phyloP scores from a whole-genome alignment of 2,329 filamentous ascomycete species.

The Ophiocordyceps sinensis region DNA sequence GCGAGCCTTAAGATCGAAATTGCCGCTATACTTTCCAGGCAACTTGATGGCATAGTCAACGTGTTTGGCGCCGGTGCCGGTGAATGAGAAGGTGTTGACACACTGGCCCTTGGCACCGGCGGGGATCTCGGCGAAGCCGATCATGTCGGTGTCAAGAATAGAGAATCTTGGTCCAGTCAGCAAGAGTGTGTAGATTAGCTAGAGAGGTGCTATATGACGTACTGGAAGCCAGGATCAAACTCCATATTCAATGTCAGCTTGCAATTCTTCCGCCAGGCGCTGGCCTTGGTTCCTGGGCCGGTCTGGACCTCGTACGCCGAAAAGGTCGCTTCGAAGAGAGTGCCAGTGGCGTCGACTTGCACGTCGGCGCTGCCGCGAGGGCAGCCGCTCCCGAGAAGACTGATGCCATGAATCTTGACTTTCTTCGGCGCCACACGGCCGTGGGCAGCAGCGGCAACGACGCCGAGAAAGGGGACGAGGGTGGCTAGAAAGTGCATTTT shows the following conservation, averaged over 20 bases:
- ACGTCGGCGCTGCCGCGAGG: conserved; percentile 10
- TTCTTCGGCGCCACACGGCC: background rate
- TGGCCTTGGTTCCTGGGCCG: too few relatives aligned
- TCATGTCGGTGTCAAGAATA: conserved; percentile 11
- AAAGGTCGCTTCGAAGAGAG: conserved; percentile 13
- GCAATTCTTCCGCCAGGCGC: conserved; percentile 13
- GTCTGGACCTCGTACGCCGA: conserved; percentile 11
- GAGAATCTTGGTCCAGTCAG: conserved; percentile 9
- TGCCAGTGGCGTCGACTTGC: conserved; percentile 10
- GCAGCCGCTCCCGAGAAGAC: conserved; percentile 12
- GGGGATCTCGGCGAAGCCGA: conserved; percentile 12
- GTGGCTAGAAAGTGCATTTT: conserved; percentile 2
- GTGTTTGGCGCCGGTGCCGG: conserved; percentile 8
- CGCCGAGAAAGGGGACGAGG: conserved; percentile 1
- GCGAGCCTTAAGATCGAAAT: conserved; percentile 8
- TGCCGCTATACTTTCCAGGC: conserved; percentile 7
- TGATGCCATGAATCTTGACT: conserved; percentile 9
- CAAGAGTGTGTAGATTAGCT: background rate
- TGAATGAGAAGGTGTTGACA: conserved; percentile 13
- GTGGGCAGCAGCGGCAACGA: conserved; percentile 2
- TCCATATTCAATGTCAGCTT: conserved; percentile 12
- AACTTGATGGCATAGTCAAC: conserved; percentile 8
- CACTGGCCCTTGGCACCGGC: conserved; percentile 8
- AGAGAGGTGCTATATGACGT: background rate
- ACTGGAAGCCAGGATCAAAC: conserved; percentile 12